A percentile compares a stretch with the other conserved stretches of the same genome.
These are phyloP conservation scores for Hemisphaericaspora subhashii DNA, from an alignment of 1,139 yeast species.

Conservation along the genomic window DNA sequence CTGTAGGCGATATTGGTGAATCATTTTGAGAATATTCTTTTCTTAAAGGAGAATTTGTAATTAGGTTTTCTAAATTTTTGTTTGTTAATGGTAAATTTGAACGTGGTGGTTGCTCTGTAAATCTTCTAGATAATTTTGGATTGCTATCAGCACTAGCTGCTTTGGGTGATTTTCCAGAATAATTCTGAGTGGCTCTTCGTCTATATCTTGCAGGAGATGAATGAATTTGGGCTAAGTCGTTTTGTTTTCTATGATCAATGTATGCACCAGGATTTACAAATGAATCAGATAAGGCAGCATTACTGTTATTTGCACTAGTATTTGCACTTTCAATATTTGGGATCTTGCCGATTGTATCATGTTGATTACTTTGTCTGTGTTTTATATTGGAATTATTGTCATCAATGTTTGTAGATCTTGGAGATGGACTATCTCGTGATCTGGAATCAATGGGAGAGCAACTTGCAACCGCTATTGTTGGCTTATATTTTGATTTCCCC, in stretches of 20 bases:
- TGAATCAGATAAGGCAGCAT: neutral
- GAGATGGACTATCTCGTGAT: neutral
- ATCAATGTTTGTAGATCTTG: neutral
- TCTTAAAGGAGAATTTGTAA: conserved; percentile 13
- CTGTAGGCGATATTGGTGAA: conserved; percentile 18
- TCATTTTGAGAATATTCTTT: conserved; percentile 10
- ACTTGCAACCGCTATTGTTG: neutral
- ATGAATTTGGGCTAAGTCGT: conserved; percentile 31
- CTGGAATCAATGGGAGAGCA: neutral
- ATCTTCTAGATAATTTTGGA: neutral
- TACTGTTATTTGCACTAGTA: neutral
- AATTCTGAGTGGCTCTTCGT: conserved; percentile 22
- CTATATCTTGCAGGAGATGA: conserved; percentile 36
- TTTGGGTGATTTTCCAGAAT: neutral
- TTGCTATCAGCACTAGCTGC: neutral
- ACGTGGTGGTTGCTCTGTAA: conserved; percentile 2
- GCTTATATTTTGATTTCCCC: neutral
- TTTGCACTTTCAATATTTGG: neutral
- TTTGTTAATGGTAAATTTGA: conserved; percentile 38
- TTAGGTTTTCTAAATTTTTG: conserved; percentile 33
- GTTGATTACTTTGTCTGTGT: neutral
- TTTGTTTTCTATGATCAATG: conserved; percentile 35
- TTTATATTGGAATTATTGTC: neutral
- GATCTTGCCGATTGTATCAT: neutral
- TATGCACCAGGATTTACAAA: conserved; percentile 23